Evolutionary conservation across 352 stramenopile species (phyloP), one percentile per base, ranked within the genome.

Genomic region (Globisporangium cystogenes): DNA sequence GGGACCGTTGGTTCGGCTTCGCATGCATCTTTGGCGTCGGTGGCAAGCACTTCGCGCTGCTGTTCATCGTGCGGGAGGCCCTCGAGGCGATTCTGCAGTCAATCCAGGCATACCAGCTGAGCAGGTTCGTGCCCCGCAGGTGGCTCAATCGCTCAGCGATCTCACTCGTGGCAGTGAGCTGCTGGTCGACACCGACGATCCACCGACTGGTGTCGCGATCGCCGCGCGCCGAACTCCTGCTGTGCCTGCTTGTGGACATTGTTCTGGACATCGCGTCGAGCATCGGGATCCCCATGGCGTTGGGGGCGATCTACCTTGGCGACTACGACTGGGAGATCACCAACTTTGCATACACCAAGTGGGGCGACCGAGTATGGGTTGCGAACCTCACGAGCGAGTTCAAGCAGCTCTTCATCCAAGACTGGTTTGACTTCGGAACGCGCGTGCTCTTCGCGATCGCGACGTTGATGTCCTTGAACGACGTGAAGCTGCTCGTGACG

Each of bases 71-170:
- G 7, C 56, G 57, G 4, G 56, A 68, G 40, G 18, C 10, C 1
- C 7, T 56, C 16, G 62, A 69, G 35, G 45, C 59, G 10, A 31
- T 52, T 1, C 35, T 51, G 21, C 62, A 66, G 24, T 56, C 53
- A 10, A 35, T 48, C 11, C 62, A 66, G 39, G 58, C 53, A 7
- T 57, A 66, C 50, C 14, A 37, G 5, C 18, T 46, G 31, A 58
- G 52, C 24, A 21, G 47, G 43, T 47, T 40, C 24, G 43, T 51
- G 2, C 43, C 52, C 16, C 24, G 52, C 4, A 7, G 39, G 18
- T 48, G 52, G 52, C 24, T 58, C 42, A 58, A 58, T 18, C 43
- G 24, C 6, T n/a, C 15, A 0, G 52, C 43, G 0, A 24, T 52
- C 15, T 16, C 18, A 3, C 2, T 51, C n/a, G 52, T 58, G 3